phyloP scores from a whole-genome alignment of 2,329 filamentous ascomycete genomes.

The Aspergillus luchuensis region DNA sequence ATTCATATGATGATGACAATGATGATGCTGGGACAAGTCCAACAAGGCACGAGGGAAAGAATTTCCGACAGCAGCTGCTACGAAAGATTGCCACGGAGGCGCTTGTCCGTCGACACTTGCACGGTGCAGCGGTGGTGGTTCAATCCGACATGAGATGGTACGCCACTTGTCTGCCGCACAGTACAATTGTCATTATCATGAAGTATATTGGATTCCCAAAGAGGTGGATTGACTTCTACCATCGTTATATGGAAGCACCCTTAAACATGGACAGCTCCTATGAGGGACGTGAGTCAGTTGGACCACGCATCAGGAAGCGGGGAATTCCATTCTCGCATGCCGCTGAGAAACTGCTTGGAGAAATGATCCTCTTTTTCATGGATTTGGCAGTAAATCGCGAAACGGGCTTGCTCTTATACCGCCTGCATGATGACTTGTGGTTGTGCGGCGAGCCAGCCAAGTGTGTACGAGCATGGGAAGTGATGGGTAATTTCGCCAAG shows the following conservation, averaged over 20 bases:
- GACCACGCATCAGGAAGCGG: constrained; percentile 44
- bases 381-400: constrained; percentile 50
- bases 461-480: constrained; percentile 48
- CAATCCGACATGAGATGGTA: constrained; percentile 51
- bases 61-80: constrained; percentile 44
- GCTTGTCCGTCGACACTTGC: constrained; percentile 36
- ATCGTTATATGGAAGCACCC: constrained; percentile 49
- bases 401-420: constrained; percentile 49
- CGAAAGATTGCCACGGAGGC: constrained; percentile 45
- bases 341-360: constrained; percentile 51
- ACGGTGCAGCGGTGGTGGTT: constrained; percentile 41
- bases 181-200: constrained; percentile 47
- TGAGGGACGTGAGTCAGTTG: constrained; percentile 24
- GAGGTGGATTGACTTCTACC: constrained; percentile 49
- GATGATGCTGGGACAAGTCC: constrained; percentile 18
- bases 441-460: constrained; percentile 47
- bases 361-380: constrained; percentile 52
- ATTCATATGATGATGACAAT: constrained; percentile 30
- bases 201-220: constrained; percentile 49
- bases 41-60: constrained; percentile 15
- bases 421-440: constrained; percentile 55
- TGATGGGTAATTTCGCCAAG: constrained; percentile 46
- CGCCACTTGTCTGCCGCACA: constrained; percentile 48
- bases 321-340: constrained; percentile 52
- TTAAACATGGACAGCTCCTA: constrained; percentile 45